Percentiles rank a stretch among this genome's conserved stretches.
Evolutionary conservation across 2,329 filamentous ascomycete species (phyloP).

Genomic region (Talaromyces pinophilus): DNA sequence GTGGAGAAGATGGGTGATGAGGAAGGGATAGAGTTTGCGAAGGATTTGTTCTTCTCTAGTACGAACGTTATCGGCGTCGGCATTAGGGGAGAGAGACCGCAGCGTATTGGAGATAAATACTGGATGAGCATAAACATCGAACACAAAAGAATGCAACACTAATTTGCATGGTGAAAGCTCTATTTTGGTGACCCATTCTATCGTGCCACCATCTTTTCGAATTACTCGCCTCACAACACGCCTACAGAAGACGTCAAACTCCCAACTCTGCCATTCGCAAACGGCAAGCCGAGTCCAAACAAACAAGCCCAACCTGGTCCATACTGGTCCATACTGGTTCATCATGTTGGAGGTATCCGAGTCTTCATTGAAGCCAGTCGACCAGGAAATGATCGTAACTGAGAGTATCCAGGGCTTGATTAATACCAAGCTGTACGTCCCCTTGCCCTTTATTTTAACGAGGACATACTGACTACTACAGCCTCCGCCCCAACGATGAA

Average conservation of each 20-base stretch:
- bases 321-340: not conserved
- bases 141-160: too few relatives aligned
- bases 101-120: not conserved
- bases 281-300: not conserved
- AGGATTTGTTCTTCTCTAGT: not conserved
- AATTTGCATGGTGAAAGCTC: not conserved
- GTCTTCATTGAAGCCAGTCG: not conserved
- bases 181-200: not conserved
- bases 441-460: too few relatives aligned
- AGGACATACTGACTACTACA: not conserved
- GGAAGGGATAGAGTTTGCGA: not conserved
- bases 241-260: not conserved
- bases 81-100: not conserved
- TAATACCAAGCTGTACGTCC: not conserved
- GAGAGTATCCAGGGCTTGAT: not conserved
- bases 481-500: not conserved
- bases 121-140: not conserved
- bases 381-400: not conserved
- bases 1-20: not conserved
- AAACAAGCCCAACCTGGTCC: not conserved
- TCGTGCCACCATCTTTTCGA: not conserved
- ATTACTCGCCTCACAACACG: not conserved
- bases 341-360: not conserved
- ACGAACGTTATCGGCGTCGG: not conserved
- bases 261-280: not conserved